These are phyloP conservation scores for Kodamaea nitidulidarum DNA, from an alignment of 805 yeast genomes.

Conservation along the genomic window DNA sequence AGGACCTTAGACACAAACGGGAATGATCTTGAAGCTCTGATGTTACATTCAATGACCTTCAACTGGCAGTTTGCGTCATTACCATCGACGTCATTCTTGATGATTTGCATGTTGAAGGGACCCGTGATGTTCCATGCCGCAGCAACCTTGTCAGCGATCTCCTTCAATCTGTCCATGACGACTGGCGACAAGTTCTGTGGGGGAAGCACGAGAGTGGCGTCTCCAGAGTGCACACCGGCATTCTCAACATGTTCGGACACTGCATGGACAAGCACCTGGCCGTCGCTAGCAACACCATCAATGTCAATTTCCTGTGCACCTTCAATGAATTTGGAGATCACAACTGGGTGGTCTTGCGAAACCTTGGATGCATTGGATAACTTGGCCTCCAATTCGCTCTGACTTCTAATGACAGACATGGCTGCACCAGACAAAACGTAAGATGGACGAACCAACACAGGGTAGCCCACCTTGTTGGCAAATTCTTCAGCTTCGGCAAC, in stretches of 20 bases:
- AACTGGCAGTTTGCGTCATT: slow-evolving; percentile 54
- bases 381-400: slow-evolving; percentile 76
- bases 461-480: slow-evolving; percentile 85
- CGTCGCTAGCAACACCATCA: slow-evolving; percentile 92
- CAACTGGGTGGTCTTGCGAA: slow-evolving; percentile 95
- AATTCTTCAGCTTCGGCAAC: slow-evolving; percentile 79
- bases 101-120: slow-evolving; percentile 97
- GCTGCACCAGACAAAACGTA: slow-evolving; percentile 98
- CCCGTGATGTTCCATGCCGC: slow-evolving; percentile 94
- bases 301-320: slow-evolving; percentile 97
- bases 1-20: slow-evolving; percentile 97
- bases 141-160: slow-evolving; percentile 90
- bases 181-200: slow-evolving; percentile 73
- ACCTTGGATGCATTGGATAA: slow-evolving; percentile 86
- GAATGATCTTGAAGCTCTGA: slow-evolving; percentile 98
- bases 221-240: slow-evolving; percentile 99
- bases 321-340: slow-evolving; percentile 90
- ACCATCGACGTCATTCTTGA: slow-evolving; percentile 65
- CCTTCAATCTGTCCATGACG: slow-evolving; percentile 70
- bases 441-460: slow-evolving; percentile 96
- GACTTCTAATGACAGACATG: slow-evolving; percentile 85
- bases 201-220: slow-evolving; percentile 92
- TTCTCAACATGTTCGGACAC: slow-evolving; percentile 97
- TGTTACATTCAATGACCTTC: slow-evolving; percentile 97
- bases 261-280: slow-evolving; percentile 88